These are phyloP conservation scores for Cordia subcordata DNA, from an alignment of 257 asterid species.

Conservation along the genomic window DNA sequence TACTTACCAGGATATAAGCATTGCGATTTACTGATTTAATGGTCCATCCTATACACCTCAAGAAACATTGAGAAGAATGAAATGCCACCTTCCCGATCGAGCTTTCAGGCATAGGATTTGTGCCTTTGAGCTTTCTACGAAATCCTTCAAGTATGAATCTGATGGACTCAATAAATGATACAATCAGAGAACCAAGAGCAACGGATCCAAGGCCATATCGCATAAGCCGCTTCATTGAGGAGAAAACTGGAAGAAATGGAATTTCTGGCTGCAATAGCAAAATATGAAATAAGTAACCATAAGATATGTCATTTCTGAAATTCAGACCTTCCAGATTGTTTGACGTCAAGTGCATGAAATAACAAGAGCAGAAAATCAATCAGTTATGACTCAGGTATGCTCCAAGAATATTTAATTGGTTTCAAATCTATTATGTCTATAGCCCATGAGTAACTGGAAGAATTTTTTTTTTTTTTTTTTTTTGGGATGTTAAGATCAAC, in stretches of 20 bases:
- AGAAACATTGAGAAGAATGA: slow-evolving; percentile 57
- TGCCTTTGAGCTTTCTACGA: slow-evolving; percentile 79
- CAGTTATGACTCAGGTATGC: no score
- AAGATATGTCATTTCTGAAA: background rate
- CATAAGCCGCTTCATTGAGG: slow-evolving; percentile 89
- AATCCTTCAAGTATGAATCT: slow-evolving; percentile 83
- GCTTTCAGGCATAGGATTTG: slow-evolving; percentile 55
- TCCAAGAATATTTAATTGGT: no score
- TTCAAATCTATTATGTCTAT: no score
- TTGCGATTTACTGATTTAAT: slow-evolving; percentile 86
- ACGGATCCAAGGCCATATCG: slow-evolving; percentile 87
- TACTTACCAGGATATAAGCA: slow-evolving; percentile 90
- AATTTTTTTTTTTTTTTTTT: no score
- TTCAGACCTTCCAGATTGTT: no score
- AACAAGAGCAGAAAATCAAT: no score
- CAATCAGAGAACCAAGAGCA: slow-evolving; percentile 82
- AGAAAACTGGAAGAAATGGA: slow-evolving; percentile 87
- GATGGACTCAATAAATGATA: slow-evolving; percentile 70
- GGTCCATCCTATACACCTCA: slow-evolving; percentile 66
- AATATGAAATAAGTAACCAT: slow-evolving; percentile 1
- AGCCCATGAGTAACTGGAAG: no score
- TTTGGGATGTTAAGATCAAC: no score
- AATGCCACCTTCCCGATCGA: slow-evolving; percentile 54
- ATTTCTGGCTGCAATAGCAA: slow-evolving; percentile 56
- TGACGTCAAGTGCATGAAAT: no score